Conservation (phyloP, 108 stramenopile genomes). For the Aurantiochytrium sp. region DNA sequence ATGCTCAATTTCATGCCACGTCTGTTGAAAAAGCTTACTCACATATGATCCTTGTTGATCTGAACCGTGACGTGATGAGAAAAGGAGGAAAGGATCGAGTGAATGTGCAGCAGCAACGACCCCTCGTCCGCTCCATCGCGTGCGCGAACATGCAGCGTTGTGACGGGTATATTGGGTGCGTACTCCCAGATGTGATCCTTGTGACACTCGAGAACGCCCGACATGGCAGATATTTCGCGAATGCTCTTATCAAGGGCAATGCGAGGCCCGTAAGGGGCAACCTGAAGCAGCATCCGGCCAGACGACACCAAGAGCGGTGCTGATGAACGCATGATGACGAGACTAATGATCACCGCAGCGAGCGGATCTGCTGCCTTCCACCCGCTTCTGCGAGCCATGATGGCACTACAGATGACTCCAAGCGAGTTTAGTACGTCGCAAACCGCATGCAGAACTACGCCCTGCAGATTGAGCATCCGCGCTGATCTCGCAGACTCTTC, state of each 20-base stretch:
- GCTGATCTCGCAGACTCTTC: not conserved
- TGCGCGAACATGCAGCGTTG: not conserved
- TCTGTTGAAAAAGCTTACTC: not conserved
- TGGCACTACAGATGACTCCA: not conserved
- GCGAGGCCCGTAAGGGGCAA: not conserved
- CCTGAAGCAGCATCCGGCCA: not conserved
- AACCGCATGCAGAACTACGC: not conserved
- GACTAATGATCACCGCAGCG: not conserved
- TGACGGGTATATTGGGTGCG: not conserved
- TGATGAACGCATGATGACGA: not conserved
- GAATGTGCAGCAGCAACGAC: not conserved
- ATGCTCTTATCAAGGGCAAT: not conserved
- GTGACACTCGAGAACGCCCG: slow-evolving; percentile 7
- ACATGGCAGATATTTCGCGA: slow-evolving; percentile 1
- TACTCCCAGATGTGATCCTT: not conserved
- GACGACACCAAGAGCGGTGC: not conserved
- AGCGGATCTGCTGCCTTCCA: not conserved
- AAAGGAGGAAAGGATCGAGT: not conserved
- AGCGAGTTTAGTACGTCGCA: not conserved
- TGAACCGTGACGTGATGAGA: slow-evolving; percentile 6
- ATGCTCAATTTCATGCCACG: too few relatives aligned
- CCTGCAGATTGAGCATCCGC: not conserved
- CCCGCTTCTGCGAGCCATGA: not conserved
- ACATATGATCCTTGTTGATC: not conserved
- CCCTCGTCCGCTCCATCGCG: not conserved